phyloP scores from a whole-genome alignment of 352 stramenopile species.

The Globisporangium solare region DNA sequence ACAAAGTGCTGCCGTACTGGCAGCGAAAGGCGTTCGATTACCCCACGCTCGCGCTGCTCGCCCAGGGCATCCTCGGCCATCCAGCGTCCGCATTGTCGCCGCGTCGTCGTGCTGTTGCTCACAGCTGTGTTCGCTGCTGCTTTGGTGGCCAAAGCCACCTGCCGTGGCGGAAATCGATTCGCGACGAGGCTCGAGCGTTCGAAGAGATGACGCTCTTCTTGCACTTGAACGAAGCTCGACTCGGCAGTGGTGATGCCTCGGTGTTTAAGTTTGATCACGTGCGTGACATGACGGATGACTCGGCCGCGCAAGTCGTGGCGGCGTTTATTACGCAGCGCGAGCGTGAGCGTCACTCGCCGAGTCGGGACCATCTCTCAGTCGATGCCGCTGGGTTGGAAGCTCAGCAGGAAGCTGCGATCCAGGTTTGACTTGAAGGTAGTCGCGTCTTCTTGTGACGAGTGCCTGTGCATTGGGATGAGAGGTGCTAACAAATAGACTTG shows the following conservation, averaged over 20 bases:
- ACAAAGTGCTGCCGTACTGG: slow-evolving; percentile 18
- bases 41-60: slow-evolving; percentile 14
- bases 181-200: slow-evolving; percentile 5
- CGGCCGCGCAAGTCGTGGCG: slow-evolving; percentile 1
- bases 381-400: too few species aligned
- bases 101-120: neutral
- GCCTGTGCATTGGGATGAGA: too few species aligned
- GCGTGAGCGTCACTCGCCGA: neutral
- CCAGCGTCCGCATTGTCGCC: neutral
- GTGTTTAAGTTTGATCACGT: too few species aligned
- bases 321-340: slow-evolving; percentile 1
- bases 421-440: neutral
- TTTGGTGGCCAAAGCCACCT: slow-evolving; percentile 5
- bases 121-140: slow-evolving; percentile 6
- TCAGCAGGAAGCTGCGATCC: neutral
- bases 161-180: slow-evolving; percentile 2
- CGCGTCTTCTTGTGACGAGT: too few species aligned
- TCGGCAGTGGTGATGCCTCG: neutral
- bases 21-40: slow-evolving; percentile 22
- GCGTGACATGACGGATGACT: slow-evolving; percentile 3
- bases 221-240: slow-evolving; percentile 5
- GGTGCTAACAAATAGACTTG: too few species aligned
- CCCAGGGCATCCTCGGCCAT: slow-evolving; percentile 8
- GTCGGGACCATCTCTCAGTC: too few species aligned
- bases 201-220: slow-evolving; percentile 11